Conservation (phyloP, 495 filamentous ascomycete genomes). For the Neurospora sp. region DNA sequence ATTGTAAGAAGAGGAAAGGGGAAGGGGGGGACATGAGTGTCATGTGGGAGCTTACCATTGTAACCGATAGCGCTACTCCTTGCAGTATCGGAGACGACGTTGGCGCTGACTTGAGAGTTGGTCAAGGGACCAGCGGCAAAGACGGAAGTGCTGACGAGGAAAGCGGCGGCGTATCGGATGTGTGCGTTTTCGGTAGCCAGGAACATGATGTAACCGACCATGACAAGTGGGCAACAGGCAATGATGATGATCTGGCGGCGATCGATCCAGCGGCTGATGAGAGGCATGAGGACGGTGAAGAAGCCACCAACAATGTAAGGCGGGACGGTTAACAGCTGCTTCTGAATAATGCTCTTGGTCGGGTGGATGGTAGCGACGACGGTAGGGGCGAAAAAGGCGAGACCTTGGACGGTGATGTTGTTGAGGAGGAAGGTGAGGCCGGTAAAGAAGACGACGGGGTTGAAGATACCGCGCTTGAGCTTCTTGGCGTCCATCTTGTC, state of each 20-base stretch:
- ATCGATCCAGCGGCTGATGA: constrained; percentile 50
- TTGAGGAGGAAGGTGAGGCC: constrained; percentile 58
- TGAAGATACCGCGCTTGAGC: constrained; percentile 29
- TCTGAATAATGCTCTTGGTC: constrained; percentile 35
- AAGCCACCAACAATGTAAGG: constrained; percentile 61
- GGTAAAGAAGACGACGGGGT: constrained; percentile 36
- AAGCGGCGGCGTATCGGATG: constrained; percentile 61
- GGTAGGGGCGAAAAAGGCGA: constrained; percentile 63
- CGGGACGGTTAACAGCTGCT: constrained; percentile 55
- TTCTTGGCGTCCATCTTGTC: constrained; percentile 55
- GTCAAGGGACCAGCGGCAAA: constrained; percentile 58
- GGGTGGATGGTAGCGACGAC: constrained; percentile 62
- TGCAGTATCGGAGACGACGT: constrained; percentile 61
- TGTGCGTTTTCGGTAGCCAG: constrained; percentile 41
- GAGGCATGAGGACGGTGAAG: constrained; percentile 52
- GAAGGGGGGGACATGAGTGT: not conserved
- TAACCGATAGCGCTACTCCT: constrained; percentile 54
- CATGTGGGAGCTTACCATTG: constrained; percentile 13
- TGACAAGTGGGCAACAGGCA: constrained; percentile 42
- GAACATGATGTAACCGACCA: constrained; percentile 66
- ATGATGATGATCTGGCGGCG: constrained; percentile 55
- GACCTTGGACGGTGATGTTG: constrained; percentile 66
- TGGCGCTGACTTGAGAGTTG: constrained; percentile 57
- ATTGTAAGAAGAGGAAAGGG: not conserved
- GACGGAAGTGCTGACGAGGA: constrained; percentile 55